Conservation (phyloP, 164 flowering plant genomes). For the Buxus sempervirens region DNA sequence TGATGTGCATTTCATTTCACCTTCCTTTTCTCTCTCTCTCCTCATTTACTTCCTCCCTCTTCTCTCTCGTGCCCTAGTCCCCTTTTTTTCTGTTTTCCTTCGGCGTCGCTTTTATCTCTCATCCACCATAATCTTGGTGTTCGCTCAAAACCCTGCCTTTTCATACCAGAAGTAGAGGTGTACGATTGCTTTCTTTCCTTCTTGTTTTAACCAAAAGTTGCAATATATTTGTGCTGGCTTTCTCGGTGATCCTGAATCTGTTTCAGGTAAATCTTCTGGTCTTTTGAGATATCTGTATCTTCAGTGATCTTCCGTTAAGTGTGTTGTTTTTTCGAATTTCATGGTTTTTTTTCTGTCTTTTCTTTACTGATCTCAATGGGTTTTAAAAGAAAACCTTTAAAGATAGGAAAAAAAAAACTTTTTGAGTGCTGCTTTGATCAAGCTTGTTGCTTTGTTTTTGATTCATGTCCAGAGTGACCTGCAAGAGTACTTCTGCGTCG, state of each 20-base stretch:
- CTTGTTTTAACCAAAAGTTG: not conserved
- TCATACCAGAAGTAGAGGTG: not conserved
- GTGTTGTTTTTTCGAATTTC: slow-evolving; percentile 1
- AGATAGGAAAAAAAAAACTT: no score
- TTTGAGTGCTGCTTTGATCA: not conserved
- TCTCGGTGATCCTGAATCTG: not conserved
- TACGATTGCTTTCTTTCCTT: not conserved
- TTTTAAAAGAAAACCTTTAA: no score
- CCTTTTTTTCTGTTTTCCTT: not conserved
- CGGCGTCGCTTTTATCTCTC: no score
- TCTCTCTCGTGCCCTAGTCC: slow-evolving; percentile 18
- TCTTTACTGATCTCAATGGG: not conserved
- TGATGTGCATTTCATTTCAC: slow-evolving; percentile 19
- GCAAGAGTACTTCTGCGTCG: not conserved
- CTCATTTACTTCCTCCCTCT: slow-evolving; percentile 16
- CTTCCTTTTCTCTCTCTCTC: slow-evolving; percentile 7
- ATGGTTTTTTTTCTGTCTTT: not conserved
- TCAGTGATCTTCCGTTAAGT: not conserved
- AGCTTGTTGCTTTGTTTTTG: not conserved
- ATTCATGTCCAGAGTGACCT: not conserved
- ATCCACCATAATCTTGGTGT: no score
- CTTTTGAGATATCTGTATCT: not conserved
- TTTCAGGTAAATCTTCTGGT: slow-evolving; percentile 14
- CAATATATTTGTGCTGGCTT: not conserved
- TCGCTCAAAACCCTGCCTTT: slow-evolving; percentile 3